Base-by-base conservation (phyloP, 768 basidiomycete genomes). In the Cystobasidium tubakii region DNA sequence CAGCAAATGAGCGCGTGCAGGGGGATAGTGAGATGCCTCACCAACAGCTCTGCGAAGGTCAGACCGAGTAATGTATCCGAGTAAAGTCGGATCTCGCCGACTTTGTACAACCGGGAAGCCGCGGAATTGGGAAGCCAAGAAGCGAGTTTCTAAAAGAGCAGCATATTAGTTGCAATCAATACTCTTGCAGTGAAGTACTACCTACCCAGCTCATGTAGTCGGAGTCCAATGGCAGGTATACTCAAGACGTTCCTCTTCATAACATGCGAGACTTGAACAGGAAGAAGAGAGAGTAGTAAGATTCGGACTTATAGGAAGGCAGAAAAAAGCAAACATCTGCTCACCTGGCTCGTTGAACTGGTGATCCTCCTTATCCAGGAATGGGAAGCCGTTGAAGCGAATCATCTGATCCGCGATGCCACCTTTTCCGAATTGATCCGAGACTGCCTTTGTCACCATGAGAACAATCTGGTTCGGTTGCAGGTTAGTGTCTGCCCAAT, bases 351-450 rank as follows among this genome's bases (percentile, higher is more conserved):
- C 90, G 79, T 95, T 88, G 79, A 90, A 94, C 0, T 90, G 88
- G 78, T 91, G 89, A 80, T 96, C 92, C 74, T 96, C 91, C 79
- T 94, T 94, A 82, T 97, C 95, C 74, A 99, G 83, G 84, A 94
- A 93, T 0, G 96, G 96, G 82, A 89, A 98, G 10, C 94, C 95
- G 80, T 96, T 98, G 83, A 99, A 95, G 21, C 88, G 86, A 78
- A 99, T 99, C 86, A 89, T 91, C 79, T 96, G 91, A 75, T 99
- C 96, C 2, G 96, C 93, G 76, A 99, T 97, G 0, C 96, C 96
- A 54, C 86, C 90, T 7, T 88, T 91, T 27, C 93, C 94, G 62
- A 98, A 85, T 77, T 92, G 89, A 80, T 99, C 95, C 17, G 93
- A 92, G 27, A 98, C 95, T 15, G 93, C 92, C 81, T 97, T 98